phyloP scores from a whole-genome alignment of 2,329 filamentous ascomycete species.

The Metarhizium brunneum region DNA sequence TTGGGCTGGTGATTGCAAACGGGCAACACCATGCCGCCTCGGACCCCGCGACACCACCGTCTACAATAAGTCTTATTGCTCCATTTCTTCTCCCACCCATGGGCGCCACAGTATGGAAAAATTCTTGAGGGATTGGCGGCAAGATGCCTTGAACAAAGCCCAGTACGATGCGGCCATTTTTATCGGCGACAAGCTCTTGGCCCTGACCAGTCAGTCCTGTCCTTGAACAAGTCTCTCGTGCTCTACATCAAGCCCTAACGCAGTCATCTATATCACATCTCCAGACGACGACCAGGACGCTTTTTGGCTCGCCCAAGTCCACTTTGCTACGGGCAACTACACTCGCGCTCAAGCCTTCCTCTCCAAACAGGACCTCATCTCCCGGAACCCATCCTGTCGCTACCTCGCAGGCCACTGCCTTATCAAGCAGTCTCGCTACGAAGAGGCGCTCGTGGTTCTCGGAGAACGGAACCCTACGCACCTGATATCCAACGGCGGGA shows the following conservation, averaged over 20 bases:
- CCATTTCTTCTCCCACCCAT: slow-evolving; percentile 10
- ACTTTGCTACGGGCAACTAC: slow-evolving; percentile 93
- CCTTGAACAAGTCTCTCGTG: background rate
- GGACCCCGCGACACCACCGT: background rate
- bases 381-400: slow-evolving; percentile 74
- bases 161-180: slow-evolving; percentile 97
- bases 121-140: slow-evolving; percentile 87
- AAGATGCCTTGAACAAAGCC: slow-evolving; percentile 90
- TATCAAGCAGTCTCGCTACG: slow-evolving; percentile 83
- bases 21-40: background rate
- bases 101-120: slow-evolving; percentile 61
- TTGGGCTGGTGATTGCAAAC: background rate
- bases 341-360: slow-evolving; percentile 83
- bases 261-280: slow-evolving; percentile 1
- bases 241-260: background rate
- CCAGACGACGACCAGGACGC: slow-evolving; percentile 87
- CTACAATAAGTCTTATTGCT: background rate
- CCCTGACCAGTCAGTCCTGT: slow-evolving; percentile 71
- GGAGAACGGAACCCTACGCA: slow-evolving; percentile 93
- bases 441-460: slow-evolving; percentile 77
- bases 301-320: slow-evolving; percentile 96
- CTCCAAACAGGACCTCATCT: slow-evolving; percentile 70
- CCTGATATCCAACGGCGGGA: slow-evolving; percentile 53
- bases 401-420: slow-evolving; percentile 92
- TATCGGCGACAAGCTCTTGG: slow-evolving; percentile 92